Conservation (phyloP, 768 basidiomycete genomes). For the Suillus decipiens region DNA sequence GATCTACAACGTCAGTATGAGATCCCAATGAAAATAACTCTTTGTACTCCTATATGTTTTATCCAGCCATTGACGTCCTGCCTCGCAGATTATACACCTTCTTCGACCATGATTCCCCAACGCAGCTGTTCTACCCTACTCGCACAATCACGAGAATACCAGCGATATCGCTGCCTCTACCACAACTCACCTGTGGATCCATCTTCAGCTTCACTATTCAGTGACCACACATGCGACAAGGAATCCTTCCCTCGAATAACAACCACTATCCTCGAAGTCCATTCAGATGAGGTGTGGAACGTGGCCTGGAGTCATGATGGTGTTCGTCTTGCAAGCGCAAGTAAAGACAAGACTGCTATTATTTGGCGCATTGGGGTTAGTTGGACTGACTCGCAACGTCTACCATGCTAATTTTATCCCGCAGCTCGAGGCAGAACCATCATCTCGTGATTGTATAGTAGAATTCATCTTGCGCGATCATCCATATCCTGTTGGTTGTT, state of each 20-base stretch:
- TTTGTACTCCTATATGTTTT: neutral
- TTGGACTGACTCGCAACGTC: constrained; percentile 17
- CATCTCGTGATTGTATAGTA: constrained; percentile 59
- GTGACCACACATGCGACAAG: constrained; percentile 82
- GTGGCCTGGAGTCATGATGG: constrained; percentile 95
- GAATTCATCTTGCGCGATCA: constrained; percentile 74
- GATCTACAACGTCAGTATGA: constrained; percentile 74
- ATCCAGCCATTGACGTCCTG: neutral
- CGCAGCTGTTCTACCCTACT: constrained; percentile 84
- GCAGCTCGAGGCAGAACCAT: constrained; percentile 49
- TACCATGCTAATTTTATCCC: constrained; percentile 21
- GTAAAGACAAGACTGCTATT: constrained; percentile 84
- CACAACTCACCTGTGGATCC: constrained; percentile 70
- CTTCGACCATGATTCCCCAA: constrained; percentile 90
- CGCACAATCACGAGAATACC: constrained; percentile 80
- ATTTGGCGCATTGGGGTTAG: constrained; percentile 87
- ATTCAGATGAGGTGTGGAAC: constrained; percentile 95
- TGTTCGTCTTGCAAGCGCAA: constrained; percentile 78
- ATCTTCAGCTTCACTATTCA: constrained; percentile 75
- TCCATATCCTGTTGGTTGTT: constrained; percentile 70
- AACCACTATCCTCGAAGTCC: constrained; percentile 82
- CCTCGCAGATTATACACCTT: constrained; percentile 80
- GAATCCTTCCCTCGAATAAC: constrained; percentile 83
- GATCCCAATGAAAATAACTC: neutral
- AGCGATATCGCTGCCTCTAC: constrained; percentile 81